Conservation (phyloP, 2,329 filamentous ascomycete species). For the Diaporthe sp. region DNA sequence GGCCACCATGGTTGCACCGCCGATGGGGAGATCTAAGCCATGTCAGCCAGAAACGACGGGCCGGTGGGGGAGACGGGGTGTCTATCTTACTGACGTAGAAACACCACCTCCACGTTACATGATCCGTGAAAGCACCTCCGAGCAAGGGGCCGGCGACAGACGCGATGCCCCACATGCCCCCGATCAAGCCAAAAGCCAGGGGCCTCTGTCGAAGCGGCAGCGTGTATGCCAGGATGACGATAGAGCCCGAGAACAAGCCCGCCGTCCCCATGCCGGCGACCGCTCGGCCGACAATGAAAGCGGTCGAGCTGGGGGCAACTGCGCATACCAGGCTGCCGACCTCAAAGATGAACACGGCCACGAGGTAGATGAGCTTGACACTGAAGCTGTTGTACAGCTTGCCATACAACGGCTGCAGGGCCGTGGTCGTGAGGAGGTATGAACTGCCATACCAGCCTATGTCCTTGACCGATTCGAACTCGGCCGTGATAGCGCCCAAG, state of each 20-base stretch:
- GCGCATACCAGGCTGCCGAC: conserved; percentile 54
- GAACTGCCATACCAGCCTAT: conserved; percentile 67
- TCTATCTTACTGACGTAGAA: conserved; percentile 52
- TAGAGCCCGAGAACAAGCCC: conserved; percentile 63
- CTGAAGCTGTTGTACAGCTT: conserved; percentile 63
- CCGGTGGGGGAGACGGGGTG: neutral
- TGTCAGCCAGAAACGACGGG: neutral
- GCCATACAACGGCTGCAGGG: conserved; percentile 64
- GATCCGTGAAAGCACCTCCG: conserved; percentile 63
- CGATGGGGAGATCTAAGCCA: conserved; percentile 53
- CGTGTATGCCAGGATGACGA: conserved; percentile 60
- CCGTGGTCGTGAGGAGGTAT: conserved; percentile 63
- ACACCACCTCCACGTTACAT: conserved; percentile 66
- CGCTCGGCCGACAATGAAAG: conserved; percentile 65
- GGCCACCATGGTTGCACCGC: conserved; percentile 60
- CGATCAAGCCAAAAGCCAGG: conserved; percentile 66
- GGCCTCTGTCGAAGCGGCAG: conserved; percentile 68
- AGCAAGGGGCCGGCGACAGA: conserved; percentile 63
- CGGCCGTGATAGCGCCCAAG: conserved; percentile 62
- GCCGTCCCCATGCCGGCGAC: conserved; percentile 65
- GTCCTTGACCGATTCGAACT: conserved; percentile 59
- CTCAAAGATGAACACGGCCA: conserved; percentile 49
- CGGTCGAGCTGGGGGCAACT: conserved; percentile 58
- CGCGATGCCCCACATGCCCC: conserved; percentile 66
- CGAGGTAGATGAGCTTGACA: conserved; percentile 61